Base-by-base conservation (phyloP, 1,284 basidiomycete genomes). In the Porogramme epimiltina region DNA sequence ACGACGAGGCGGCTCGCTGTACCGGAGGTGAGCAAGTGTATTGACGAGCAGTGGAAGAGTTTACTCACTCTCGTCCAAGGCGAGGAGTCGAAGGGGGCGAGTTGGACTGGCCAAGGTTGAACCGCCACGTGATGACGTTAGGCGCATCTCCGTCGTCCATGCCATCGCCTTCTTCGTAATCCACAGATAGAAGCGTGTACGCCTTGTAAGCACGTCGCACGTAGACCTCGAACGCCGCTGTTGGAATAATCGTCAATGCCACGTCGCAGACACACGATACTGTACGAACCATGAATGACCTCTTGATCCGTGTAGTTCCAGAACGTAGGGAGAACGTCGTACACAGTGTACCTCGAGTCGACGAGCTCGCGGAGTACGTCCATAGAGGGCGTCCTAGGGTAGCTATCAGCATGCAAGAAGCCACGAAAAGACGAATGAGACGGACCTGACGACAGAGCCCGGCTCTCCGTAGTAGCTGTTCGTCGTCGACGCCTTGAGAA, bases 281-380 rank as follows among this genome's bases (percentile, higher is more conserved):
- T 46, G 36, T 11, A 69, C 82, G 44, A 54, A 91, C 90, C 87
- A 42, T 97, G 83, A 23, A 87, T 84, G 55, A 98, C 84, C 80
- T 89, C 88, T 44, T 87, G 81, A 63, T 98, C 93, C 28, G 80
- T 70, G 67, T 95, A 89, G 58, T 84, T 86, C 81, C 98, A 99
- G 82, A 99, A 99, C 13, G 91, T 83, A 16, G 95, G 93, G 51
- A 99, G 81, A 11, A 99, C 97, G 67, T 99, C 96, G 72, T 91
- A 99, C 26, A 99, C 95, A 20, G 93, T 96, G 76, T 95, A 97
- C 53, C 93, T 84, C 24, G 95, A 98, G 74, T 99, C 97, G 59
- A 91, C 93, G 41, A 99, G 83, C 74, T 99, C 97, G 65, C 89
- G 87, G 62, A 99, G 79, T 26, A 94, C 81, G 53, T 98, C 94